Percentiles rank a stretch among this genome's conserved stretches.
phyloP scores from a whole-genome alignment of 2,329 filamentous ascomycete genomes.

The Lojkania enalia region DNA sequence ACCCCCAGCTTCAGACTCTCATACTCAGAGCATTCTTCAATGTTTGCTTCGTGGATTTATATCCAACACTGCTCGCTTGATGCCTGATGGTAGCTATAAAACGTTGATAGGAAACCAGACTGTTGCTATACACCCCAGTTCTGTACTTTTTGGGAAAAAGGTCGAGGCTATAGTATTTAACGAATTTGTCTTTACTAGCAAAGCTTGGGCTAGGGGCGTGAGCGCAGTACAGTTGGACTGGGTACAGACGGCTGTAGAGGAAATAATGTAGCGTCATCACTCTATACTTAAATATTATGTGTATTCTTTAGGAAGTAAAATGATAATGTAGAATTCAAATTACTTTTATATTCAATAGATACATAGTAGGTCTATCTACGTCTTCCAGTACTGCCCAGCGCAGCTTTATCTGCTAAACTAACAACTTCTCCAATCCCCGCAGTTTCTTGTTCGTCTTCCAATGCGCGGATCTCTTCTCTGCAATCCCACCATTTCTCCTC shows the following conservation, averaged over 20 bases:
- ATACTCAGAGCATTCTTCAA: slow-evolving; percentile 57
- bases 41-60: slow-evolving; percentile 63
- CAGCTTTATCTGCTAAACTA: slow-evolving; percentile 72
- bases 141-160: slow-evolving; percentile 60
- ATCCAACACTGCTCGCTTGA: slow-evolving; percentile 62
- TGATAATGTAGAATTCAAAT: no score
- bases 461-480: slow-evolving; percentile 83
- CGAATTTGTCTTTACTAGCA: slow-evolving; percentile 68
- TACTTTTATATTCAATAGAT: no score
- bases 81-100: slow-evolving; percentile 64
- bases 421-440: slow-evolving; percentile 95
- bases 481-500: slow-evolving; percentile 99
- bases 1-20: slow-evolving; percentile 44
- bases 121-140: slow-evolving; percentile 65
- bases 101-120: slow-evolving; percentile 64
- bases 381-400: no score
- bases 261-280: slow-evolving; percentile 27
- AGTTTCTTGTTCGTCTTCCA: slow-evolving; percentile 96
- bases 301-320: no score
- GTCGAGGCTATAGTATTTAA: slow-evolving; percentile 67
- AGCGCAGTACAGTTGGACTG: slow-evolving; percentile 66
- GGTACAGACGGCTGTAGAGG: slow-evolving; percentile 57
- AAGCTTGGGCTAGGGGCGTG: slow-evolving; percentile 64
- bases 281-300: no score
- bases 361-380: no score